A percentile compares a stretch with the other conserved stretches of the same genome.
Evolutionary conservation across 495 filamentous ascomycete species (phyloP).

Genomic region (Aspergillus steynii): DNA sequence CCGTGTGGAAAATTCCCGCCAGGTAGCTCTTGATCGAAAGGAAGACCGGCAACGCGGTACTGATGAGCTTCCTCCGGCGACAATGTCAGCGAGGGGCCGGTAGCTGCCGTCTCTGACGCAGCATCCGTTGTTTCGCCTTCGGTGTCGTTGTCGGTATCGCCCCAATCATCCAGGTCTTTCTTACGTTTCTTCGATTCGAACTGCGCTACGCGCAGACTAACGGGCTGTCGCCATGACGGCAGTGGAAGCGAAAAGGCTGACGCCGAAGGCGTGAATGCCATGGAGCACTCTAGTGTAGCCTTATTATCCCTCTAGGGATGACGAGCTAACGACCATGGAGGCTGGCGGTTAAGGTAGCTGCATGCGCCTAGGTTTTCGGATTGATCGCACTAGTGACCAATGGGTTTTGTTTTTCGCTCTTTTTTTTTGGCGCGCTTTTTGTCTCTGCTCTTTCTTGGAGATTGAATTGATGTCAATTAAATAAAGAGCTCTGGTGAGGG

Average conservation of each 20-base stretch:
- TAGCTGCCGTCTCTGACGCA: constrained; percentile 30
- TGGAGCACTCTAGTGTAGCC: constrained; percentile 19
- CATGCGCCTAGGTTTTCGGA: neutral
- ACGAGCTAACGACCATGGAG: constrained; percentile 15
- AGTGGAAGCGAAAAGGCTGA: constrained; percentile 45
- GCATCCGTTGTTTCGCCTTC: constrained; percentile 38
- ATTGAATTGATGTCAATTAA: neutral
- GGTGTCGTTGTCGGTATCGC: constrained; percentile 22
- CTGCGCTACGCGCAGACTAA: constrained; percentile 33
- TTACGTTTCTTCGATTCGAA: constrained; percentile 46
- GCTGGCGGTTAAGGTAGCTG: neutral
- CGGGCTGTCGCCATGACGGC: constrained; percentile 38
- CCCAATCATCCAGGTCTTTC: constrained; percentile 29
- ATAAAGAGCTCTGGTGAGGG: neutral
- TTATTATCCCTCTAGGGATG: neutral
- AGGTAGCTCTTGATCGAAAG: constrained; percentile 45
- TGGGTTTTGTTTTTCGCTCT: neutral
- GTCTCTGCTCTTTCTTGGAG: neutral
- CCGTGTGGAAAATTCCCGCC: constrained; percentile 46
- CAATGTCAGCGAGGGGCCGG: constrained; percentile 32
- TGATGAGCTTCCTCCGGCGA: constrained; percentile 49
- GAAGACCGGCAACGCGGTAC: constrained; percentile 48
- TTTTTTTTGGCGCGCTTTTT: neutral
- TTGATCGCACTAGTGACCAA: neutral
- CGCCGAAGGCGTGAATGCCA: constrained; percentile 36